phyloP scores from a whole-genome alignment of 2,329 filamentous ascomycete genomes.

The Atkinsonella hypoxylon region DNA sequence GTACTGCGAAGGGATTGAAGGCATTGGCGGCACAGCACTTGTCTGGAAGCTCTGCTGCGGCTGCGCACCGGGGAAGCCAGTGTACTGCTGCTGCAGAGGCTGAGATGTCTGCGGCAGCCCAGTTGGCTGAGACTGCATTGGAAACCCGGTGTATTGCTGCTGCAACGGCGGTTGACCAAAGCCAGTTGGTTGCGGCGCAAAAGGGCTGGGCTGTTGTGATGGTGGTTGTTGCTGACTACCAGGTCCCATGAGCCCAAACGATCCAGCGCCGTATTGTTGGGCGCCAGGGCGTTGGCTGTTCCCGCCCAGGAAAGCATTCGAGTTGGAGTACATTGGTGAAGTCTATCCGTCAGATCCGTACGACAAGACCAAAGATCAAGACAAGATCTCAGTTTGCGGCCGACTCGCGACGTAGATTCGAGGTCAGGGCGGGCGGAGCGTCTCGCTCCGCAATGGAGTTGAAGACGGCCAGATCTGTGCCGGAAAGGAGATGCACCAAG shows the following conservation, averaged over 20 bases:
- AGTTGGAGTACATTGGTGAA: conserved; percentile 71
- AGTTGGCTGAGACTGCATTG: conserved; percentile 32
- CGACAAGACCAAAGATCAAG: neutral
- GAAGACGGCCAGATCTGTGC: neutral
- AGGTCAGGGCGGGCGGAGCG: conserved; percentile 2
- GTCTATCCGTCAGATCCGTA: neutral
- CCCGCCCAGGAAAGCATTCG: conserved; percentile 72
- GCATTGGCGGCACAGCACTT: conserved; percentile 43
- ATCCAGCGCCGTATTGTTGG: conserved; percentile 27
- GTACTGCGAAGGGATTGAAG: conserved; percentile 46
- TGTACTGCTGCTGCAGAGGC: conserved; percentile 54
- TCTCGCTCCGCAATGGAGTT: conserved; percentile 2
- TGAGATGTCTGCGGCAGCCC: conserved; percentile 45
- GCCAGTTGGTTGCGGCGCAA: conserved; percentile 48
- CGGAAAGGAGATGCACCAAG: conserved; percentile 1
- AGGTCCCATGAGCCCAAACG: conserved; percentile 36
- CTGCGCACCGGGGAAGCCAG: conserved; percentile 44
- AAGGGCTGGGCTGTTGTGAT: conserved; percentile 40
- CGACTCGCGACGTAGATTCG: neutral
- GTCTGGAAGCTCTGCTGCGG: conserved; percentile 51
- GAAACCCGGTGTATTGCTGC: conserved; percentile 50
- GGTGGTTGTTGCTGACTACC: conserved; percentile 31
- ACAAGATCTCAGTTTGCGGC: neutral
- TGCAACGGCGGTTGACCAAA: conserved; percentile 40
- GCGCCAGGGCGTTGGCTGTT: conserved; percentile 62